Evolutionary conservation across 177 flowering plant genomes (phyloP), one percentile per base, ranked within the genome.

Genomic region (Vitis hybrid): DNA sequence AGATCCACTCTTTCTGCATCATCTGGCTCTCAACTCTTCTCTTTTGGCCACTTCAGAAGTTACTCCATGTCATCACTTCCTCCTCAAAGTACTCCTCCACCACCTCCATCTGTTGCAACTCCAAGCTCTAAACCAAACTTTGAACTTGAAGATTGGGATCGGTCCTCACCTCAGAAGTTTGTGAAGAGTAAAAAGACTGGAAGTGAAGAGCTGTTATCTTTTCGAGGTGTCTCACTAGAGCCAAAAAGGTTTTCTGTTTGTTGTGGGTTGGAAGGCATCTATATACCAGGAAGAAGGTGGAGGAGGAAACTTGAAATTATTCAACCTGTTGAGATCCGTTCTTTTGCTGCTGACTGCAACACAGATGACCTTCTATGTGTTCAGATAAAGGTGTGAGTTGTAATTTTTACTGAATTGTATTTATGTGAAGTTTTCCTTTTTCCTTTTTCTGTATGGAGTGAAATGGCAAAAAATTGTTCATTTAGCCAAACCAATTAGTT

Each of bases 31-130:
- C 97, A 86, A 60, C 86, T 92, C 55, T 89, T 94, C 59, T 92
- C 98, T 60, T 87, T 91, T 76, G 85, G 92, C 61, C 76, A 90
- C 77, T 88, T 96, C 71, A 89, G 98, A 79, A 96, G 99, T 78
- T 88, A 96, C 75, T 93, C 99, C 31, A 96, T 93, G 99, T 89
- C 98, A 68, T 82, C 99, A 58, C 82, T 93, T 65, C 95, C 98
- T 74, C 92, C 98, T 74, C 92, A 79, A 81, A 87, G 69, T 78
- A 57, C 74, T 26, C 16, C 77, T 16, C 81, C 88, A 50, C 81
- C 87, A 19, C 48, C 86, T 55, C 75, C 79, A 75, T 71, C 84
- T 61, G 75, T 68, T 55, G 77, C 86, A 76, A 73, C 84, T 55
- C 74, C 89, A 20, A 75, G 72, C 80, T 74, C 92, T 57, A 88